phyloP scores from a whole-genome alignment of 495 filamentous ascomycete genomes.

The Hyphodiscus hymeniophilus region DNA sequence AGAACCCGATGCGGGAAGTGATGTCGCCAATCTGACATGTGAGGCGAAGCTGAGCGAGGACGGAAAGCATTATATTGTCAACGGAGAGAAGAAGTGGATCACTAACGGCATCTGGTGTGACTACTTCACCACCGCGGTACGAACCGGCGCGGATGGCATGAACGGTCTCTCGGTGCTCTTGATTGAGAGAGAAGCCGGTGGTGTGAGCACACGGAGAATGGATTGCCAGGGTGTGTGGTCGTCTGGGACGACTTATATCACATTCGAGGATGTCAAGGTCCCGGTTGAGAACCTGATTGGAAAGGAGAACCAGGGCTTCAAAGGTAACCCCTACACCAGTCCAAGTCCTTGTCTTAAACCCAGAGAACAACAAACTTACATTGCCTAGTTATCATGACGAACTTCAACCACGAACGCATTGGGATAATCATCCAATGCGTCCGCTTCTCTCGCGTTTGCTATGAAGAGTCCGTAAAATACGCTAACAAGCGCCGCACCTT shows the following conservation, averaged over 20 bases:
- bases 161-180: slow-evolving; percentile 83
- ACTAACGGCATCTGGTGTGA: slow-evolving; percentile 95
- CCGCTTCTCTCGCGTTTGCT: slow-evolving; percentile 94
- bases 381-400: slow-evolving; percentile 79
- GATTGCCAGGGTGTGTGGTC: slow-evolving; percentile 98
- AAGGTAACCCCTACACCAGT: slow-evolving; percentile 34
- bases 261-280: slow-evolving; percentile 97
- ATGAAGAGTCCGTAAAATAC: slow-evolving; percentile 92
- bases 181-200: slow-evolving; percentile 53
- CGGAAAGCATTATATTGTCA: slow-evolving; percentile 98
- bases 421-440: slow-evolving; percentile 97
- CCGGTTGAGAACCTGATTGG: slow-evolving; percentile 96
- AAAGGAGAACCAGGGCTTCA: slow-evolving; percentile 98
- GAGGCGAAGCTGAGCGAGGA: slow-evolving; percentile 89
- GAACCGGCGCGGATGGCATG: slow-evolving; percentile 81
- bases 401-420: slow-evolving; percentile 99
- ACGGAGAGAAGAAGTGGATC: slow-evolving; percentile 99
- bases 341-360: background rate
- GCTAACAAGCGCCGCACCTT: slow-evolving; percentile 94
- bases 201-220: slow-evolving; percentile 89
- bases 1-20: slow-evolving; percentile 70
- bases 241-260: slow-evolving; percentile 91
- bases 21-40: slow-evolving; percentile 91
- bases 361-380: slow-evolving; percentile 2
- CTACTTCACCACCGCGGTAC: slow-evolving; percentile 97